Conservation (phyloP, 192 early-diverging fungal genomes). For the Mortierella hygrophila region DNA sequence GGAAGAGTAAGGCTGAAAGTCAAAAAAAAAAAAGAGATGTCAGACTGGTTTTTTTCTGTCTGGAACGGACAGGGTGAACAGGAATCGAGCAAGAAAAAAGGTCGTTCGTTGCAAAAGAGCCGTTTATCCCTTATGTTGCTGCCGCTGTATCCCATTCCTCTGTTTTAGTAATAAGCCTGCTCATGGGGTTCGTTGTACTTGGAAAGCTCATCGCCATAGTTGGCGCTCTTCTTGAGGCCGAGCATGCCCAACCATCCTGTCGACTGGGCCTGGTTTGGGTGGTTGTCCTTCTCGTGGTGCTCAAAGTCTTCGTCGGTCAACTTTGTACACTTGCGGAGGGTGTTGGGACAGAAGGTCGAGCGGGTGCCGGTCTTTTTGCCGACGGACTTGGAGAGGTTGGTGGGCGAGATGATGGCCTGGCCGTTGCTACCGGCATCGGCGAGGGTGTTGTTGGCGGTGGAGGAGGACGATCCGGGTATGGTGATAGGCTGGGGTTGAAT, state of each 20-base stretch:
- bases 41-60: neutral
- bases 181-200: conserved; percentile 25
- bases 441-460: neutral
- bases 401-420: conserved; percentile 7
- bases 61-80: neutral
- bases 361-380: conserved; percentile 49
- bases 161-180: conserved; percentile 26
- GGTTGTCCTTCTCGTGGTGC: conserved; percentile 9
- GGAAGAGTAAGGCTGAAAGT: neutral
- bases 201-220: conserved; percentile 15
- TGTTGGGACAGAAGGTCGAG: conserved; percentile 46
- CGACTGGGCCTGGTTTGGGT: conserved; percentile 4
- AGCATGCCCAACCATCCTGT: conserved; percentile 32
- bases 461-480: conserved; percentile 6
- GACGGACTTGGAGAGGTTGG: conserved; percentile 14
- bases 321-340: conserved; percentile 21
- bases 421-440: neutral
- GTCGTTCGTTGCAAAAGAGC: too few species aligned
- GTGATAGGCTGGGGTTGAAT: conserved; percentile 18
- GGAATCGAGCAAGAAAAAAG: neutral
- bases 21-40: neutral
- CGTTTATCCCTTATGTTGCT: neutral
- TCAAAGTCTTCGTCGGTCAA: conserved; percentile 28
- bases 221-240: conserved; percentile 28
- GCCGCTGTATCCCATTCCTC: too few species aligned